Base-by-base conservation (phyloP, 345 rosid species). In the Eucalyptus cloeziana region DNA sequence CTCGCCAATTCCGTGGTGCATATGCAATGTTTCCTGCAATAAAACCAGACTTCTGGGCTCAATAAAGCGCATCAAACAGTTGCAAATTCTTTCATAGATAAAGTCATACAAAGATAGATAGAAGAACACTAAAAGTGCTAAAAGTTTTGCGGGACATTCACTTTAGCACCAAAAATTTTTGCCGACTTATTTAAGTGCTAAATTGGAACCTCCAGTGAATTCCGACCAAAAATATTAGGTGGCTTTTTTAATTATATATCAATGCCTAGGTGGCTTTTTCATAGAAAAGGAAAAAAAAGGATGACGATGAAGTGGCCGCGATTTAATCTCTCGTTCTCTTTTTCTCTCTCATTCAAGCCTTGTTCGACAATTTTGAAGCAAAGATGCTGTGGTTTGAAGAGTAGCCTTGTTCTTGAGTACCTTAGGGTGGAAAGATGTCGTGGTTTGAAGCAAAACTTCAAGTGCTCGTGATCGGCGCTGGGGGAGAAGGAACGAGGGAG, bases 11-110 rank as follows among this genome's bases (percentile, higher is more conserved):
- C 51, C 88, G 44, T 88, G 67, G 91, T 96, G 98, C 87, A 86
- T 93, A 92, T 96, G 98, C 91, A 96, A 90, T 88, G 98, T 95
- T 92, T 96, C 98, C 96, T 96, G 92, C 87, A 89, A 92, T 62
- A 40, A 40, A 86, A 49, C 67, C 56, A 24, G 71, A 54, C 43
- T 40, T 81, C 30, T 25, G 49, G 27, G 19, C 40, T 58, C 43
- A 86, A 22, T n/a, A 49, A 21, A 17, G 10, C 5, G 13, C 52
- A 11, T 5, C 50, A 58, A 45, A 69, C 24, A 49, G 17, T 67
- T 43, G 50, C 43, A 13, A 33, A 49, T 49, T 30, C 45, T 14
- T 49, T 25, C 83, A 24, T 76, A 21, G 83, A 21, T 76, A 37
- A 76, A 56, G 43, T 54, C 25, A 24, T 24, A 33, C 86, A 45